Conservation (phyloP, 805 yeast genomes). For the Cyberlindnera mrakii region DNA sequence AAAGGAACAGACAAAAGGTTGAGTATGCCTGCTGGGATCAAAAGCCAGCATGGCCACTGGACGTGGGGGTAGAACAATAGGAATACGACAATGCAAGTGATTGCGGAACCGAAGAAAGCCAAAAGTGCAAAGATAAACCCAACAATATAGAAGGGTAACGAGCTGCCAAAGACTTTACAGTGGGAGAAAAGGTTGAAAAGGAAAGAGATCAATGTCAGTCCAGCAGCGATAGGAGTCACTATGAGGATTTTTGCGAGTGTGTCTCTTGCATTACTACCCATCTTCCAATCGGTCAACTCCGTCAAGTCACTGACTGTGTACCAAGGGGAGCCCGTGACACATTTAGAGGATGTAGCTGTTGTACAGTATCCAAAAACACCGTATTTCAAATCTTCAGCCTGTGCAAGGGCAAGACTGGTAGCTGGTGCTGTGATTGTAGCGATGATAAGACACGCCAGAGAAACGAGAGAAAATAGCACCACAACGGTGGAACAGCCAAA, state of each 20-base stretch:
- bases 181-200: slow-evolving; percentile 32
- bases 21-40: slow-evolving; percentile 60
- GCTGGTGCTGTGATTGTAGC: slow-evolving; percentile 62
- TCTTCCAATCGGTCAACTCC: slow-evolving; percentile 40
- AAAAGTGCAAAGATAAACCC: slow-evolving; percentile 41
- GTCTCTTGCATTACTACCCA: slow-evolving; percentile 40
- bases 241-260: slow-evolving; percentile 50
- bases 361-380: slow-evolving; percentile 68
- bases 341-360: slow-evolving; percentile 21
- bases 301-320: slow-evolving; percentile 26
- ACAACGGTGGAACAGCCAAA: slow-evolving; percentile 36
- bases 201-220: slow-evolving; percentile 45
- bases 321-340: slow-evolving; percentile 42
- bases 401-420: slow-evolving; percentile 42
- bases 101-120: slow-evolving; percentile 47
- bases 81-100: slow-evolving; percentile 49
- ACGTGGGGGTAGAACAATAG: slow-evolving; percentile 60
- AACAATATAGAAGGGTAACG: slow-evolving; percentile 30
- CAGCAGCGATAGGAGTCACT: slow-evolving; percentile 62
- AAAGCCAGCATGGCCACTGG: slow-evolving; percentile 68
- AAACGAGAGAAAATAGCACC: slow-evolving; percentile 40
- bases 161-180: slow-evolving; percentile 20
- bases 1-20: slow-evolving; percentile 47
- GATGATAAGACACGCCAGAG: slow-evolving; percentile 58
- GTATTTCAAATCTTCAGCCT: slow-evolving; percentile 38